Evolutionary conservation across 441 rosid species (phyloP), one percentile per base, ranked within the genome.

Genomic region (Melastoma candidum): DNA sequence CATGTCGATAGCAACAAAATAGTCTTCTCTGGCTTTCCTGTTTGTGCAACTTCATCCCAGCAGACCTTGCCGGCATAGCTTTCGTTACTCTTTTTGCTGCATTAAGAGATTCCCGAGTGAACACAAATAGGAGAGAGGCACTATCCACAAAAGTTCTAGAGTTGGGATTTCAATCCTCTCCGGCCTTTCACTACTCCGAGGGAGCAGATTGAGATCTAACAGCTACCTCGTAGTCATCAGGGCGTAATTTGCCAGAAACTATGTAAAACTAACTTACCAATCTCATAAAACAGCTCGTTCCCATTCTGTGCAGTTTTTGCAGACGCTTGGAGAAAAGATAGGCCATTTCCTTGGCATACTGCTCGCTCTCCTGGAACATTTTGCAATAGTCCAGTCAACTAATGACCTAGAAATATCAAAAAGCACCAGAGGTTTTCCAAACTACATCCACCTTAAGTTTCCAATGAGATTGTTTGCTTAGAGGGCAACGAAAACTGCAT

Each of bases 281-380:
- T 82, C 71, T 85, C 90, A 51, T 85, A 85, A 63, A 85, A 85
- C 43, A 83, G 90, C 65, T 85, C 90, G n/a, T 81, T 85, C 61
- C 82, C 90, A 74, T 85, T 85, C 61, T 83, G 84, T 53, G 87
- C 85, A 49, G 82, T 68, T 69, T 85, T 85, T 25, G 95, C 95
- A 12, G 95, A 85, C 49, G 87, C 71, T 73, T 85, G 90, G 45
- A 85, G 64, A 65, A 85, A 85, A 41, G 63, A 67, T 75, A 85
- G 50, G 12, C 90, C 83, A 68, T 83, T 78, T 83, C 87, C 58
- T 68, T 71, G 43, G 90, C 90, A 75, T 80, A 85, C 57, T 66
- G 79, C 63, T 83, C 90, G 11, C 80, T 82, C 44, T 83, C 85
- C 95, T 85, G 79, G 68, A 72, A 52, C 32, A 46, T 17, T 17